These are phyloP conservation scores for Metschnikowia drakensbergensis DNA, from an alignment of 805 yeast genomes.

Conservation along the genomic window DNA sequence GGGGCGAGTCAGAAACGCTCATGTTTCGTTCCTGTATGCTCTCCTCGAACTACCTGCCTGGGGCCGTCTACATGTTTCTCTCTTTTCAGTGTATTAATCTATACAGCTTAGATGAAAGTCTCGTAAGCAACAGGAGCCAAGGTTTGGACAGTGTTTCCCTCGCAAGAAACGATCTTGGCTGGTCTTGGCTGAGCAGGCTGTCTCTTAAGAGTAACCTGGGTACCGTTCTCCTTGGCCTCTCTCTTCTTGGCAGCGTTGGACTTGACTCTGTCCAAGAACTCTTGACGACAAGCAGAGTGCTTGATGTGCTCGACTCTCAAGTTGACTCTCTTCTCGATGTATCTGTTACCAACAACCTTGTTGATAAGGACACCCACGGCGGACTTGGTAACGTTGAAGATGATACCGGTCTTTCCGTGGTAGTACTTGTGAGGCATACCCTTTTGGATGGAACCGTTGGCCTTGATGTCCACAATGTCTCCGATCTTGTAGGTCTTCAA, in stretches of 20 bases:
- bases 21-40: too few relatives aligned
- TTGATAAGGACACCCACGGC: constrained; percentile 97
- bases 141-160: constrained; percentile 86
- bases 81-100: constrained; percentile 8
- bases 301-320: constrained; percentile 97
- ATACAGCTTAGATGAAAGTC: constrained; percentile 82
- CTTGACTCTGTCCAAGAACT: constrained; percentile 98
- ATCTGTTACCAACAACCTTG: constrained; percentile 99
- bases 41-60: too few relatives aligned
- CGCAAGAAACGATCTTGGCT: constrained; percentile 78
- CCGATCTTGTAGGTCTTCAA: constrained; percentile 98
- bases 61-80: too few relatives aligned
- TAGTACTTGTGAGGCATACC: constrained; percentile 99
- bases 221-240: constrained; percentile 95
- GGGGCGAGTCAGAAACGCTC: too few relatives aligned
- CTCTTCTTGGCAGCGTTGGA: constrained; percentile 87
- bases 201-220: constrained; percentile 90
- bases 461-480: constrained; percentile 99
- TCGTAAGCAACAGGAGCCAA: constrained; percentile 99
- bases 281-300: constrained; percentile 99
- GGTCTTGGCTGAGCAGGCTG: constrained; percentile 98
- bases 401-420: constrained; percentile 99
- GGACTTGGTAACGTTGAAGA: constrained; percentile 97
- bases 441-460: constrained; percentile 98
- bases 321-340: constrained; percentile 98